Evolutionary conservation across 768 basidiomycete genomes (phyloP).

Genomic region (Kwoniella heveanensis): DNA sequence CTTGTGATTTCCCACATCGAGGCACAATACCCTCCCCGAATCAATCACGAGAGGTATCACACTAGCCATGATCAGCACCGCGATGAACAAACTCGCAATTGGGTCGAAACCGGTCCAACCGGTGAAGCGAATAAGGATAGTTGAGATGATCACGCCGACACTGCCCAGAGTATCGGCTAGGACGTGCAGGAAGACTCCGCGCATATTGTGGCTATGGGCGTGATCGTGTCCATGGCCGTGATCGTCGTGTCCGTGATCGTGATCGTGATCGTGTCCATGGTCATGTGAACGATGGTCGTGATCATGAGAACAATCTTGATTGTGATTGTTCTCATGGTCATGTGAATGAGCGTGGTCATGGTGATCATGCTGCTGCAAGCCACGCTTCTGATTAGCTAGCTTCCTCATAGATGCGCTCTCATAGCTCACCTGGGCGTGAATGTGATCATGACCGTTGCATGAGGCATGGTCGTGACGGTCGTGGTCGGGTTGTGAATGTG

Average conservation of each 20-base stretch:
- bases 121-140: constrained; percentile 88
- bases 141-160: constrained; percentile 96
- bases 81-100: constrained; percentile 95
- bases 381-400: too few relatives aligned
- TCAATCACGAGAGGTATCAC: constrained; percentile 94
- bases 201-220: constrained; percentile 97
- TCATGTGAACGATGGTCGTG: constrained; percentile 20
- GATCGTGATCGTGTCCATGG: constrained; percentile 26
- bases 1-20: constrained; percentile 70
- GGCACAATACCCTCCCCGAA: constrained; percentile 79
- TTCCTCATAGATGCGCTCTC: too few relatives aligned
- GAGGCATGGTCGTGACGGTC: constrained; percentile 25
- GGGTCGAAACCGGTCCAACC: constrained; percentile 99
- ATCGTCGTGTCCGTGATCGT: constrained; percentile 39
- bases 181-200: constrained; percentile 88
- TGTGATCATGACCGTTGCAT: constrained; percentile 30
- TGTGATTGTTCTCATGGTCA: constrained; percentile 42
- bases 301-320: constrained; percentile 36
- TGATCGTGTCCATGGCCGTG: constrained; percentile 59
- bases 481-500: constrained; percentile 11
- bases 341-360: constrained; percentile 29
- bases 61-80: constrained; percentile 88
- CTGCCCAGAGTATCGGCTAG: constrained; percentile 68
- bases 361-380: not conserved
- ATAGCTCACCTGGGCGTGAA: constrained; percentile 30